Evolutionary conservation across 208 protist species (phyloP).

Genomic region (Wallacemonas sp.): DNA sequence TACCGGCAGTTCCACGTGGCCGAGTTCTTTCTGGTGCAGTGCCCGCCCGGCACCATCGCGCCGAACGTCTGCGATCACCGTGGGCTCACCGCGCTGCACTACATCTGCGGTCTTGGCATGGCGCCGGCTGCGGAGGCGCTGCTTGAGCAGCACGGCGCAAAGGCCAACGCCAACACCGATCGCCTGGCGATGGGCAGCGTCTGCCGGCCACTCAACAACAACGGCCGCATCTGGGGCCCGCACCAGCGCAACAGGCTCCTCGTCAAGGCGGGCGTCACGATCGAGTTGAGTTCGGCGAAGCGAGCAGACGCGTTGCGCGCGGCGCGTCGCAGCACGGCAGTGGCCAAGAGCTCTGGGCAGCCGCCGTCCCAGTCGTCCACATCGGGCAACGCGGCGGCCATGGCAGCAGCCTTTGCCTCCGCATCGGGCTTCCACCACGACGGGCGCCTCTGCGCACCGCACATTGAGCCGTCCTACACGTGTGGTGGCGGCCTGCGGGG

Average conservation of each 20-base stretch:
- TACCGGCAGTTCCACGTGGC: conserved; percentile 35
- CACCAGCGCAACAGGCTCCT: conserved; percentile 14
- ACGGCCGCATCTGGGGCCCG: conserved; percentile 12
- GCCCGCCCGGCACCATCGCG: conserved; percentile 37
- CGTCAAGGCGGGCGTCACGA: background rate
- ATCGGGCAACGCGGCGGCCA: background rate
- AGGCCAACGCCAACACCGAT: conserved; percentile 17
- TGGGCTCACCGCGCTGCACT: conserved; percentile 63
- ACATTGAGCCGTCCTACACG: background rate
- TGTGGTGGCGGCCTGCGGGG: conserved; percentile 39
- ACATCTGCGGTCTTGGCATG: conserved; percentile 54
- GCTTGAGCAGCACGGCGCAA: conserved; percentile 59
- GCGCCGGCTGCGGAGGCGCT: conserved; percentile 38
- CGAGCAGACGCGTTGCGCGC: background rate
- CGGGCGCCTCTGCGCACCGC: background rate
- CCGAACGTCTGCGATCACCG: conserved; percentile 41
- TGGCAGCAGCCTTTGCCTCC: background rate
- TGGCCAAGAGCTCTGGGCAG: too few species aligned
- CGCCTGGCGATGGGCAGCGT: conserved; percentile 5
- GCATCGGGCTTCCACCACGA: background rate
- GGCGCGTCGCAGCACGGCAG: background rate
- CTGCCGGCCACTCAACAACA: conserved; percentile 12
- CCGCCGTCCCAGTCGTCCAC: too few species aligned
- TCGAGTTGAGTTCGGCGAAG: conserved; percentile 12
- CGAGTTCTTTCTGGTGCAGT: conserved; percentile 52